A percentile compares a stretch with the other conserved stretches of the same genome.
These are phyloP conservation scores for Saccharomycopsis guyanensis DNA, from an alignment of 805 yeast genomes.

Conservation along the genomic window DNA sequence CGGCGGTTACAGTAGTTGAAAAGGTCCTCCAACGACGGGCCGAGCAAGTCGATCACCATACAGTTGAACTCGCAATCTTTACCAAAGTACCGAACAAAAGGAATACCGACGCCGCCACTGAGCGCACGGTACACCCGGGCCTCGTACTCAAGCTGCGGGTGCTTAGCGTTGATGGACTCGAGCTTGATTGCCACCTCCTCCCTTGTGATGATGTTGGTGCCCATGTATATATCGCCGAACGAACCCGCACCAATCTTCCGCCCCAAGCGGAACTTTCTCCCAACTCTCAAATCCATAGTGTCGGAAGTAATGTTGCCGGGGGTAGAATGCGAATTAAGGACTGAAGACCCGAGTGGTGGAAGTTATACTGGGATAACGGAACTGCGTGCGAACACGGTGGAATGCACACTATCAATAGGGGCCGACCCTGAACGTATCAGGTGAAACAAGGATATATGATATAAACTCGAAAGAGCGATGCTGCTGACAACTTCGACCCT, in stretches of 20 bases:
- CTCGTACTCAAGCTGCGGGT: constrained; percentile 95
- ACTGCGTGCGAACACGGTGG: too few relatives aligned
- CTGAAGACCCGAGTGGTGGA: too few relatives aligned
- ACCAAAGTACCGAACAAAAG: constrained; percentile 95
- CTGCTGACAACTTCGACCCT: too few relatives aligned
- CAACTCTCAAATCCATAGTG: constrained; percentile 71
- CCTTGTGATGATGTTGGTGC: constrained; percentile 89
- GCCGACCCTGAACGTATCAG: too few relatives aligned
- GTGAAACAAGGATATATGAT: too few relatives aligned
- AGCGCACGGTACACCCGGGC: constrained; percentile 91
- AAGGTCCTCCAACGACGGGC: constrained; percentile 91
- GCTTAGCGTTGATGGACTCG: constrained; percentile 84
- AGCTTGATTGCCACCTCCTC: constrained; percentile 97
- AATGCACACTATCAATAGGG: too few relatives aligned
- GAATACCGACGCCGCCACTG: constrained; percentile 96
- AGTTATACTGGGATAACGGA: too few relatives aligned
- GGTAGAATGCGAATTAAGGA: too few relatives aligned
- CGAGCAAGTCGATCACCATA: constrained; percentile 91
- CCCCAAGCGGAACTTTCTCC: constrained; percentile 89
- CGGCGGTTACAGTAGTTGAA: constrained; percentile 94
- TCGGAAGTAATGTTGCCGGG: too few relatives aligned
- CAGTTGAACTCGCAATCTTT: constrained; percentile 95
- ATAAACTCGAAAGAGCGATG: too few relatives aligned
- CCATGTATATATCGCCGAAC: constrained; percentile 91
- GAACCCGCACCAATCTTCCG: constrained; percentile 96